Evolutionary conservation across 345 rosid species (phyloP).

Genomic region (Eucalyptus cladocalyx): DNA sequence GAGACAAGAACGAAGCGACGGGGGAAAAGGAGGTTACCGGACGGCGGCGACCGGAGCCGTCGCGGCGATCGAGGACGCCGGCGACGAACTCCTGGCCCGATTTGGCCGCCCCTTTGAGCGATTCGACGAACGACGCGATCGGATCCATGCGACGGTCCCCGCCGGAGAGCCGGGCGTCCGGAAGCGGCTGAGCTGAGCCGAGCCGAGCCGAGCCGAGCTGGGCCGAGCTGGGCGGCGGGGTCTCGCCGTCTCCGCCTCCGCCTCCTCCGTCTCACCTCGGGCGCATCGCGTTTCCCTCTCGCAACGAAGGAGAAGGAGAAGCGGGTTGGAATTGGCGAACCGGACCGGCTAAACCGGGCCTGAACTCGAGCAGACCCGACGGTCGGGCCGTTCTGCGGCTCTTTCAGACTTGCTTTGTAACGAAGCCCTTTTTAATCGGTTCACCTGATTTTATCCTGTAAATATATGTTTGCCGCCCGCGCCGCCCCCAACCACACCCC

Average conservation of each 20-base stretch:
- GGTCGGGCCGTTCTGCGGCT: background rate
- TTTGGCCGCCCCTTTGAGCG: constrained; percentile 31
- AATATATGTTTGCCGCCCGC: too few relatives aligned
- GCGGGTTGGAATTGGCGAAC: background rate
- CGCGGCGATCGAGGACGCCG: constrained; percentile 20
- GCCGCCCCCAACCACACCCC: background rate
- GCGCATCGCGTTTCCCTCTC: background rate
- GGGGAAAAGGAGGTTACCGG: constrained; percentile 31
- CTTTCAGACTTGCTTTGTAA: background rate
- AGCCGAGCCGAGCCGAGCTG: background rate
- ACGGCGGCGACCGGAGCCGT: constrained; percentile 30
- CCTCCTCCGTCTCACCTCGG: background rate
- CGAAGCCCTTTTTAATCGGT: background rate
- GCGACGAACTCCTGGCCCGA: constrained; percentile 35
- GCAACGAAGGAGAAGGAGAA: background rate
- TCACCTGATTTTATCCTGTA: background rate
- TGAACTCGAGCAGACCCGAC: background rate
- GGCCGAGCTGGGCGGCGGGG: background rate
- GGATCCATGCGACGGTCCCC: constrained; percentile 35
- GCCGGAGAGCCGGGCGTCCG: background rate
- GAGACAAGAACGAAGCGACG: background rate
- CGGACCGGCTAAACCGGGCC: background rate
- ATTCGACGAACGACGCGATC: constrained; percentile 28
- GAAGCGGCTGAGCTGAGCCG: background rate
- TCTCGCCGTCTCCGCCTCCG: background rate